Evolutionary conservation across 73 alveolate species (phyloP), one percentile per base, ranked within the genome.

Genomic region (Paramecium sexaurelia): DNA sequence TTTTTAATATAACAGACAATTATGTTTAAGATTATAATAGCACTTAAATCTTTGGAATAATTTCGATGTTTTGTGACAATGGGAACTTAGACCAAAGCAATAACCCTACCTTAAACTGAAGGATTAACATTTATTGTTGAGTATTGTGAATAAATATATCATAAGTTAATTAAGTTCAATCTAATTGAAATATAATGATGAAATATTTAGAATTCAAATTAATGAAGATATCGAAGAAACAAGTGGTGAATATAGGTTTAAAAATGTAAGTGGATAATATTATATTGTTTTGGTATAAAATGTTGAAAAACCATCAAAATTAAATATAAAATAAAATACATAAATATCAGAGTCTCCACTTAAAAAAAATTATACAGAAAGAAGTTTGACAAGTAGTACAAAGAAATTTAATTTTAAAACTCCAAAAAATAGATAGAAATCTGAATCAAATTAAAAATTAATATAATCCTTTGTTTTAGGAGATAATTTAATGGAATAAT

Each of bases 301-400:
- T 41, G 75, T 24, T 3, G 90, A 78, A 43, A 78, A 78, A 78
- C 90, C 90, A 19, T 37, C 68, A 8, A 41, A 78, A 78, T 78
- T 78, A 43, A 45, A 43, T 17, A 78, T 78, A 22, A 78, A 78
- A 78, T 78, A 78, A 26, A 39, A 73, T 36, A 36, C 29, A 9
- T 73, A 33, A 73, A 32, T 32, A 10, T 27, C 32, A 33, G 57
- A 39, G 11, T 73, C 87, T 8, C 83, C 83, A 26, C 43, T 22
- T 10, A 51, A 29, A 51, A 51, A 51, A 51, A 51, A 51, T 17
- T 26, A 51, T 15, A 61, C 47, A 29, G 43, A 61, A 13, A 61
- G 83, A 26, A 32, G 83, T 29, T 13, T 61, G n/a, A 61, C 47
- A 10, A 45, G 47, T 29, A 61, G 83, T 24, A n/a, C 83, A 5